Percentiles rank a stretch among this genome's conserved stretches.
phyloP scores from a whole-genome alignment of 768 basidiomycete genomes.

The Phaffia tasmanica region DNA sequence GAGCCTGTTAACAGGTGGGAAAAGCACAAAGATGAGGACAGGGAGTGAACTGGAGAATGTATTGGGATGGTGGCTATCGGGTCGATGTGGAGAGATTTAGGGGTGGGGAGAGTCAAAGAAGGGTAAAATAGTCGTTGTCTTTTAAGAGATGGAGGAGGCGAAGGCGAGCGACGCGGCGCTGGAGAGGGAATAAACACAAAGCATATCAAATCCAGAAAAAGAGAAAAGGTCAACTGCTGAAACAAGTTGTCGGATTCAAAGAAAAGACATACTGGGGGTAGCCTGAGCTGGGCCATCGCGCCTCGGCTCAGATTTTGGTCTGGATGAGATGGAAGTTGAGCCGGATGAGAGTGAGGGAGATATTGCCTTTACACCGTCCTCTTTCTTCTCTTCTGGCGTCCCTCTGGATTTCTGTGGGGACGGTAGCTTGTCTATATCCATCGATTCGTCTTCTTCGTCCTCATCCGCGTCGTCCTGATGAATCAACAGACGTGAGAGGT shows the following conservation, averaged over 20 bases:
- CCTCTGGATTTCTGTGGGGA: not conserved
- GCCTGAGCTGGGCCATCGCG: not conserved
- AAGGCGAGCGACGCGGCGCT: constrained; percentile 14
- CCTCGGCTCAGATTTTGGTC: not conserved
- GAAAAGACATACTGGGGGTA: not conserved
- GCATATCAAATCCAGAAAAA: constrained; percentile 24
- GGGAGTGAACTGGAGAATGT: constrained; percentile 73
- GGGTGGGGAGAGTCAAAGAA: constrained; percentile 25
- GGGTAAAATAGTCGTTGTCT: constrained; percentile 36
- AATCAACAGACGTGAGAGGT: not conserved
- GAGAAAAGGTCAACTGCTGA: constrained; percentile 23
- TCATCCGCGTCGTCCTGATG: constrained; percentile 28
- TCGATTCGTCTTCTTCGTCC: constrained; percentile 30
- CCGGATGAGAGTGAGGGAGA: not conserved
- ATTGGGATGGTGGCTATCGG: constrained; percentile 85
- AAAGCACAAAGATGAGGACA: constrained; percentile 75
- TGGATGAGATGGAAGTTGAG: not conserved
- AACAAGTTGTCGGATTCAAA: not conserved
- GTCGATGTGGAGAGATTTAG: constrained; percentile 69
- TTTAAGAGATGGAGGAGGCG: constrained; percentile 33
- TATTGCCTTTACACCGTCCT: constrained; percentile 15
- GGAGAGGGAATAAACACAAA: constrained; percentile 20
- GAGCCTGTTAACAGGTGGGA: constrained; percentile 80
- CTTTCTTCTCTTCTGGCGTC: constrained; percentile 28
- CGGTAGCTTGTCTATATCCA: constrained; percentile 27